A percentile compares a stretch with the other conserved stretches of the same genome.
Conservation (phyloP, 768 basidiomycete species). For the Tricholoma hemisulphureum region DNA sequence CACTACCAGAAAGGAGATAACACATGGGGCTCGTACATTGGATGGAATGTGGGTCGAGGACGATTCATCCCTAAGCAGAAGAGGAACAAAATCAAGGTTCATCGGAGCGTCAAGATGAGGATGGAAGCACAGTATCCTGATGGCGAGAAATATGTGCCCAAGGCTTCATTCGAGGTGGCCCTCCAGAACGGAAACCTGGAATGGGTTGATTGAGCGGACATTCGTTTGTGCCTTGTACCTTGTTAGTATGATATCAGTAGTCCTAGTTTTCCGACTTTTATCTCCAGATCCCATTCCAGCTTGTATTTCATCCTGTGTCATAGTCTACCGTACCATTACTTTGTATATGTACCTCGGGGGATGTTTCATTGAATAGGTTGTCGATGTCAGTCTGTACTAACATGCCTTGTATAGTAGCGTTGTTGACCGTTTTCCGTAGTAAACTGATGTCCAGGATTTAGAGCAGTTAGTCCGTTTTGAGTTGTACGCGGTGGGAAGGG, state of each 20-base stretch:
- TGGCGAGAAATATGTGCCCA: slow-evolving; percentile 37
- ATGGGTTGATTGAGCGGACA: slow-evolving; percentile 17
- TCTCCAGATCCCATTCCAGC: no score
- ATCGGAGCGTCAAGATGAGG: slow-evolving; percentile 51
- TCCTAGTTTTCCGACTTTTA: background rate
- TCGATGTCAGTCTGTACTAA: no score
- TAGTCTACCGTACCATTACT: no score
- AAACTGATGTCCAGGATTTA: no score
- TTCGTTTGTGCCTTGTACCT: background rate
- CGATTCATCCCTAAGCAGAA: slow-evolving; percentile 42
- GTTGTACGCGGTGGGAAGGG: no score
- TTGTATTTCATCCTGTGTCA: no score
- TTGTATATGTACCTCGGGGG: no score
- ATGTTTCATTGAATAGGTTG: no score
- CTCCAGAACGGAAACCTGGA: slow-evolving; percentile 12
- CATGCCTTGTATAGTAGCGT: no score
- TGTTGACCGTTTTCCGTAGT: no score
- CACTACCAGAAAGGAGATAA: slow-evolving; percentile 35
- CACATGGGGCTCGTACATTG: slow-evolving; percentile 25
- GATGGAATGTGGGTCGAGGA: slow-evolving; percentile 37
- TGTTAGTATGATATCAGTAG: background rate
- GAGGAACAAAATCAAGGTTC: slow-evolving; percentile 39
- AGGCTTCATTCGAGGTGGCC: slow-evolving; percentile 32
- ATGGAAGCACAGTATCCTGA: slow-evolving; percentile 46
- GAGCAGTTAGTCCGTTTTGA: no score